Evolutionary conservation across 306 rosid species (phyloP).

Genomic region (Biancaea sappan): DNA sequence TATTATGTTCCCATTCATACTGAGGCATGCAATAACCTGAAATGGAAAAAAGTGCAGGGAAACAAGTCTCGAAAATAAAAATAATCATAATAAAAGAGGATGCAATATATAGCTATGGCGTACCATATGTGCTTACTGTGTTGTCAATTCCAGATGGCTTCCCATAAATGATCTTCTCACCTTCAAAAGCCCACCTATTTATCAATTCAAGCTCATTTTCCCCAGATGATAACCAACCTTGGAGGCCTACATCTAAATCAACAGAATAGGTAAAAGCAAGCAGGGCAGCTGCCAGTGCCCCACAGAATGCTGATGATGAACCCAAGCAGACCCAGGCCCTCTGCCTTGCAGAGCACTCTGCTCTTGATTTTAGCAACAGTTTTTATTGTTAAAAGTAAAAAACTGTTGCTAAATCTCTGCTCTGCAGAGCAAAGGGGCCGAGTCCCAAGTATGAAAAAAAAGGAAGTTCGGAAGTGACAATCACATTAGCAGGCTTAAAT

Average conservation of each 20-base stretch:
- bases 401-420: too few species aligned
- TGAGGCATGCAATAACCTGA: constrained; percentile 1
- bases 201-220: constrained; percentile 67
- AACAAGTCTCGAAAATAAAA: neutral
- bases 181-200: constrained; percentile 96
- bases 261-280: constrained; percentile 65
- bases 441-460: too few species aligned
- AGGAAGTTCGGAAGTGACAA: constrained; percentile 81
- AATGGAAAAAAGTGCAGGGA: neutral
- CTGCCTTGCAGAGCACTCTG: too few species aligned
- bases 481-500: constrained; percentile 79
- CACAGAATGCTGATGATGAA: constrained; percentile 81
- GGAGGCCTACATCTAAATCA: constrained; percentile 51
- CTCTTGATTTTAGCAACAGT: too few species aligned
- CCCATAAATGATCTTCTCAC: constrained; percentile 91
- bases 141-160: constrained; percentile 98
- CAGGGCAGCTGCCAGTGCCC: constrained; percentile 74
- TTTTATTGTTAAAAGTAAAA: too few species aligned
- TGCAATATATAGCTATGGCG: constrained; percentile 21
- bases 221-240: constrained; percentile 66
- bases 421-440: too few species aligned
- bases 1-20: neutral
- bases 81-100: neutral
- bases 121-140: constrained; percentile 89
- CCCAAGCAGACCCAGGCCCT: constrained; percentile 89